Conservation (phyloP, 2,329 filamentous ascomycete genomes). For the Hymenotorrendiella dingleyae region DNA sequence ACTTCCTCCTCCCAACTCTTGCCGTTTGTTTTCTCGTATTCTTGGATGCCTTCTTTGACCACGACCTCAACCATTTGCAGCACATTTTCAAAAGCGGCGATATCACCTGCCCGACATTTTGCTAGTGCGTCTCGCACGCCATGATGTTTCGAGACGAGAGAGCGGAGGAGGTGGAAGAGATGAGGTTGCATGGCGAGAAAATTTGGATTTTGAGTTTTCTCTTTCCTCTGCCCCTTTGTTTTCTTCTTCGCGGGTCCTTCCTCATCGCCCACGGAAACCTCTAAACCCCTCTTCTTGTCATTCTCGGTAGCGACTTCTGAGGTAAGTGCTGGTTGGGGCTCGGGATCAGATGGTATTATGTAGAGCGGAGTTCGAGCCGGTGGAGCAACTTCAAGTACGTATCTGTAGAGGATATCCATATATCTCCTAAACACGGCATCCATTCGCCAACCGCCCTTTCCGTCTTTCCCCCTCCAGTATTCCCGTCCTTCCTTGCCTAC, state of each 20-base stretch:
- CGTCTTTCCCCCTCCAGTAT: slow-evolving; percentile 78
- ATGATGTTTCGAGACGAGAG: slow-evolving; percentile 74
- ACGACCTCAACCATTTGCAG: slow-evolving; percentile 68
- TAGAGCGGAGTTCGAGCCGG: slow-evolving; percentile 69
- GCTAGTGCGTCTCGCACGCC: slow-evolving; percentile 83
- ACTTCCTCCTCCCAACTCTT: slow-evolving; percentile 41
- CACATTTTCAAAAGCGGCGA: slow-evolving; percentile 71
- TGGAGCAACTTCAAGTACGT: slow-evolving; percentile 61
- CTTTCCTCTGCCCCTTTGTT: slow-evolving; percentile 35
- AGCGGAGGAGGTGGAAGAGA: slow-evolving; percentile 83
- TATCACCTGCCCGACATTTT: slow-evolving; percentile 59
- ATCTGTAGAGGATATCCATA: slow-evolving; percentile 78
- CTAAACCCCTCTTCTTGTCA: slow-evolving; percentile 39
- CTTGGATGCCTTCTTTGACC: slow-evolving; percentile 65
- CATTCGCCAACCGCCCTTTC: slow-evolving; percentile 78
- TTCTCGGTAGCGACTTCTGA: slow-evolving; percentile 7
- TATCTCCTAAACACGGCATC: slow-evolving; percentile 86
- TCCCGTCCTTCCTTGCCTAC: slow-evolving; percentile 63
- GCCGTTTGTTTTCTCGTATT: slow-evolving; percentile 52
- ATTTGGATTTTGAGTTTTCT: slow-evolving; percentile 48
- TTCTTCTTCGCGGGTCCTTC: slow-evolving; percentile 33
- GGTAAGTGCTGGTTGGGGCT: slow-evolving; percentile 27
- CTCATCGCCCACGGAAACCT: slow-evolving; percentile 17
- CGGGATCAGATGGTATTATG: slow-evolving; percentile 44
- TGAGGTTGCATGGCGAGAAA: slow-evolving; percentile 81